Conservation (phyloP, 1,139 yeast genomes). For the Citeromyces hawaiiensis region DNA sequence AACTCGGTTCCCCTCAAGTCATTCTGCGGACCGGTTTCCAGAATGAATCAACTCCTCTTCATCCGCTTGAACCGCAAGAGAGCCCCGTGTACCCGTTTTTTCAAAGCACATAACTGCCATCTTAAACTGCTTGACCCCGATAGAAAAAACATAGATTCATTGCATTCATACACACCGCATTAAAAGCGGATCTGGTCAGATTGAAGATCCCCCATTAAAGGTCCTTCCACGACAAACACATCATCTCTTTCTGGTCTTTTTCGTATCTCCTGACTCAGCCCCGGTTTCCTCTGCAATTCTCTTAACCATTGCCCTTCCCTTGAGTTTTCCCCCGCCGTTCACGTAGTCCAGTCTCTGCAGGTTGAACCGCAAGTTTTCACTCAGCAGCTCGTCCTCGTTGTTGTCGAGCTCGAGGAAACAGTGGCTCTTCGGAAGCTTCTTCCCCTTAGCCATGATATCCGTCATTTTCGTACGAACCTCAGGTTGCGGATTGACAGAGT, state of each 20-base stretch:
- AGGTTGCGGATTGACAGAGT: conserved; percentile 49
- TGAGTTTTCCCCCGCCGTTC: conserved; percentile 16
- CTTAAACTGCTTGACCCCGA: too few species aligned
- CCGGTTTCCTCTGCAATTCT: conserved; percentile 13
- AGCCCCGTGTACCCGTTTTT: too few species aligned
- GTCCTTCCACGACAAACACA: too few species aligned
- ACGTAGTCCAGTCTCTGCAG: conserved; percentile 17
- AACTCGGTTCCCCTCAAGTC: too few species aligned
- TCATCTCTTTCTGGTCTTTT: not conserved
- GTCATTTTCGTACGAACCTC: conserved; percentile 52
- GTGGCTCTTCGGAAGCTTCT: conserved; percentile 44
- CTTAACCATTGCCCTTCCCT: conserved; percentile 15
- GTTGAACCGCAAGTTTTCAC: conserved; percentile 30
- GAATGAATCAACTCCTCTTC: too few species aligned
- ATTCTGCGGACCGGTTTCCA: too few species aligned
- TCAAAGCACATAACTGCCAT: too few species aligned
- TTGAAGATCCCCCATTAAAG: too few species aligned
- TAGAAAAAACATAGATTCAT: too few species aligned
- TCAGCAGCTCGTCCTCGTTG: conserved; percentile 47
- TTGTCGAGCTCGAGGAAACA: conserved; percentile 86
- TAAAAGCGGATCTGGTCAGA: too few species aligned
- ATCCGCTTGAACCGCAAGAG: too few species aligned
- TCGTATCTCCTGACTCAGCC: conserved; percentile 6
- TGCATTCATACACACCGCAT: too few species aligned
- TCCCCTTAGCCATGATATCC: conserved; percentile 44